Percentiles rank a stretch among this genome's conserved stretches.
phyloP scores from a whole-genome alignment of 2,329 filamentous ascomycete species.

The Clonostachys byssicola region DNA sequence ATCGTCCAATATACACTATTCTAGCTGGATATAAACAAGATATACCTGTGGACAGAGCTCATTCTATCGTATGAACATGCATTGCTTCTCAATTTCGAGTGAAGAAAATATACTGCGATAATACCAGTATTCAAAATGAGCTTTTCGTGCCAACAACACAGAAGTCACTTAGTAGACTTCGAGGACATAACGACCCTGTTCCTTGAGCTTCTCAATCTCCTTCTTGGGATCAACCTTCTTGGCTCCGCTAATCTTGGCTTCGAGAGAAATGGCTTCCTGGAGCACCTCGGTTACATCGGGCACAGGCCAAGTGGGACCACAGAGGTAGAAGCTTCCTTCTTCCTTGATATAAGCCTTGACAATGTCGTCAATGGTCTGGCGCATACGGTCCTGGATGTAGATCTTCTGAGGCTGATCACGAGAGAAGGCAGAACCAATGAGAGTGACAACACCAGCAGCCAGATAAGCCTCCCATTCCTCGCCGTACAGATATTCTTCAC shows the following conservation, averaged over 20 bases:
- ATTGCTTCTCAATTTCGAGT: too few species aligned
- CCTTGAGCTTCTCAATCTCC: slow-evolving; percentile 97
- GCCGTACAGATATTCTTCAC: slow-evolving; percentile 97
- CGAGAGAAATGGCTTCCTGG: slow-evolving; percentile 81
- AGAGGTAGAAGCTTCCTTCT: slow-evolving; percentile 93
- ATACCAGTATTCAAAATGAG: too few species aligned
- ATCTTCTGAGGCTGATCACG: slow-evolving; percentile 98
- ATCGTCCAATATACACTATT: too few species aligned
- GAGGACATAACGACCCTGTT: slow-evolving; percentile 87
- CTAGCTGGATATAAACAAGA: too few species aligned
- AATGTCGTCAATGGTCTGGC: slow-evolving; percentile 79
- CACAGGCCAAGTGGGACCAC: slow-evolving; percentile 96
- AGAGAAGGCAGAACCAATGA: slow-evolving; percentile 90
- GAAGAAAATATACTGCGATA: too few species aligned
- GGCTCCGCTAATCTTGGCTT: slow-evolving; percentile 58
- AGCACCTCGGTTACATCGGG: slow-evolving; percentile 93
- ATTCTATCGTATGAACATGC: too few species aligned
- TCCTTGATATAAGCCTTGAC: slow-evolving; percentile 81
- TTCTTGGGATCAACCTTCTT: slow-evolving; percentile 83
- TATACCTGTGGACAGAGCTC: too few species aligned
- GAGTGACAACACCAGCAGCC: slow-evolving; percentile 90
- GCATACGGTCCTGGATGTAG: slow-evolving; percentile 98
- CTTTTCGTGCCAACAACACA: too few species aligned
- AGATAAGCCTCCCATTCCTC: slow-evolving; percentile 99
- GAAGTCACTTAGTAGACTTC: slow-evolving; percentile 74